phyloP scores from a whole-genome alignment of 139 green algal species.

The Haematococcus lacustris region DNA sequence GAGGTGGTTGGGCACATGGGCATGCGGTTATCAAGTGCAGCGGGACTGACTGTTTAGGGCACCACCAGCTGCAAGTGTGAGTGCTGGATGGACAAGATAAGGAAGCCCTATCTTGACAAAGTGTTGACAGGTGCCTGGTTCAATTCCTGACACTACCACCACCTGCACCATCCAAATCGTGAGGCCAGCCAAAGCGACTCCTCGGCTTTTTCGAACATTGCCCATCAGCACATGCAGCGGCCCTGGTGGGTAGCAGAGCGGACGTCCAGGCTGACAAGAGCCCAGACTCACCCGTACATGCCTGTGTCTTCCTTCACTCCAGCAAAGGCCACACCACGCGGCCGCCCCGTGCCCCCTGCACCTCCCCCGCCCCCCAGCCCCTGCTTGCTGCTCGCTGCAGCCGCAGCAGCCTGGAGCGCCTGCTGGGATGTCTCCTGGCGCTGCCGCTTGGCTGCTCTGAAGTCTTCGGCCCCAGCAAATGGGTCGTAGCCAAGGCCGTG shows the following conservation, averaged over 20 bases:
- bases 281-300: slow-evolving; percentile 8
- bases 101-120: no score
- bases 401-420: background rate
- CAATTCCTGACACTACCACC: no score
- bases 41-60: no score
- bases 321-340: slow-evolving; percentile 7
- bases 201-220: no score
- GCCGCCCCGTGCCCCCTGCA: background rate
- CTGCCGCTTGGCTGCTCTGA: slow-evolving; percentile 51
- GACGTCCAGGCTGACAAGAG: background rate
- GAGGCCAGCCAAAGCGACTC: no score
- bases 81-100: no score
- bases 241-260: background rate
- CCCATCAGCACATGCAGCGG: background rate
- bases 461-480: slow-evolving; percentile 80
- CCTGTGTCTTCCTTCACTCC: slow-evolving; percentile 4
- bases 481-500: slow-evolving; percentile 88
- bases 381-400: slow-evolving; percentile 12
- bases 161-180: no score
- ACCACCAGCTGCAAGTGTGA: no score
- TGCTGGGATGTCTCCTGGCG: background rate
- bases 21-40: no score
- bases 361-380: slow-evolving; percentile 4
- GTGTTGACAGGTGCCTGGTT: no score
- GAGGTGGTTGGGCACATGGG: no score